These are phyloP conservation scores for Pochonia chlamydosporia DNA, from an alignment of 2,329 filamentous ascomycete genomes.

Conservation along the genomic window DNA sequence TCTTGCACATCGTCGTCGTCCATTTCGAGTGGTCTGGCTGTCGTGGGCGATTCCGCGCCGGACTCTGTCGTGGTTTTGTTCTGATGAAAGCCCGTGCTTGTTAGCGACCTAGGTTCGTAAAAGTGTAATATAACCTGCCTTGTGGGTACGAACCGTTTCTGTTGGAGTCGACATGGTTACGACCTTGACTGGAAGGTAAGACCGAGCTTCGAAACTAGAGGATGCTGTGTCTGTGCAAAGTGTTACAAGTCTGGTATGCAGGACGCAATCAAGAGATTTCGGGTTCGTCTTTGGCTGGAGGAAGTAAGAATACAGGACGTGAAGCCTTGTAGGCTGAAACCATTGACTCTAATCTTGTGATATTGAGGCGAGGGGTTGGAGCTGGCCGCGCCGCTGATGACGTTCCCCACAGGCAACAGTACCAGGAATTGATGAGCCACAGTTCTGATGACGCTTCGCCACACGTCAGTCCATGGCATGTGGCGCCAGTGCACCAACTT, in stretches of 20 bases:
- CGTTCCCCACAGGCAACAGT: constrained; percentile 26
- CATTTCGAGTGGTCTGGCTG: constrained; percentile 58
- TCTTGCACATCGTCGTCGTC: constrained; percentile 68
- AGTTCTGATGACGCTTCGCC: constrained; percentile 5
- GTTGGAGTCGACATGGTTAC: constrained; percentile 36
- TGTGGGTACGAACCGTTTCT: constrained; percentile 35
- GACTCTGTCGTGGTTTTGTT: constrained; percentile 36
- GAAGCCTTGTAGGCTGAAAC: neutral
- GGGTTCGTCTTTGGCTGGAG: neutral
- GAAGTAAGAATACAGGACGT: neutral
- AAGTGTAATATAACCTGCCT: neutral
- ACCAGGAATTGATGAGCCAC: constrained; percentile 15
- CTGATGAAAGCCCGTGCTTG: constrained; percentile 22
- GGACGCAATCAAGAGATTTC: neutral
- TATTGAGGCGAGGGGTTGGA: constrained; percentile 6
- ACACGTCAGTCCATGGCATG: neutral
- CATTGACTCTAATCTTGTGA: constrained; percentile 1
- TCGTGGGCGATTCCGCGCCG: constrained; percentile 60
- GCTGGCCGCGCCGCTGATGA: constrained; percentile 23
- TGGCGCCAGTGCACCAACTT: neutral
- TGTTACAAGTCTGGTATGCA: neutral
- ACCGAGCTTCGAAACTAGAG: neutral
- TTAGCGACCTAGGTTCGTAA: constrained; percentile 16
- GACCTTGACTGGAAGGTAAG: neutral
- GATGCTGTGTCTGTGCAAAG: neutral